Percentiles rank a stretch among this genome's conserved stretches.
These are phyloP conservation scores for Aspergillus taichungensis DNA, from an alignment of 495 filamentous ascomycete genomes.

Conservation along the genomic window DNA sequence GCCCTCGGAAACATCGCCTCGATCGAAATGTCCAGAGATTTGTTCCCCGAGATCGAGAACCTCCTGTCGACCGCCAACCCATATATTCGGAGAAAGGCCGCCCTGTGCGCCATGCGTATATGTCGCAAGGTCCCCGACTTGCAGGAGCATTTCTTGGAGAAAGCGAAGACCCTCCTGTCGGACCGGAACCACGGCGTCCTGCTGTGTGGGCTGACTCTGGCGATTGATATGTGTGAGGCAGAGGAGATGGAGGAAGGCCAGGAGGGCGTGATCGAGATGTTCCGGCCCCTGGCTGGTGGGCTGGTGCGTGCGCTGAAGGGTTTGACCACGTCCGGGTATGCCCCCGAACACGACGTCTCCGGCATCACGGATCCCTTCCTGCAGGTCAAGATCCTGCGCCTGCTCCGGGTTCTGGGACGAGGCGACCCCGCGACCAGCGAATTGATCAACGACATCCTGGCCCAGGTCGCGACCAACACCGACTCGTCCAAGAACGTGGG, in stretches of 20 bases:
- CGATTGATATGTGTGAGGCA: constrained; percentile 86
- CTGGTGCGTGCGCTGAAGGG: constrained; percentile 89
- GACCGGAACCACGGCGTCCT: constrained; percentile 94
- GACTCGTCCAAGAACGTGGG: constrained; percentile 98
- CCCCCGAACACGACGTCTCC: constrained; percentile 94
- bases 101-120: constrained; percentile 99
- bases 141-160: constrained; percentile 94
- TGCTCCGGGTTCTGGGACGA: constrained; percentile 76
- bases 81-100: constrained; percentile 93
- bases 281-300: constrained; percentile 66
- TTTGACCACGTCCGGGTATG: constrained; percentile 88
- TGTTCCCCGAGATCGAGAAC: constrained; percentile 89
- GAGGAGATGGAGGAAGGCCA: constrained; percentile 85
- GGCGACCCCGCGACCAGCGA: constrained; percentile 87
- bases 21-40: constrained; percentile 95
- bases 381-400: constrained; percentile 85
- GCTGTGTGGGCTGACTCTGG: constrained; percentile 83
- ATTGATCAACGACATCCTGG: constrained; percentile 96
- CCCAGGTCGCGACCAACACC: constrained; percentile 96
- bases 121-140: constrained; percentile 96
- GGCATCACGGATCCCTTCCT: constrained; percentile 98
- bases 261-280: constrained; percentile 78
- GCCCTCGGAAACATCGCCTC: constrained; percentile 96
- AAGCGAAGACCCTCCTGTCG: constrained; percentile 77
- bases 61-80: constrained; percentile 88